Evolutionary conservation across 768 basidiomycete species (phyloP).

Genomic region (Hemileccinum impolitum): DNA sequence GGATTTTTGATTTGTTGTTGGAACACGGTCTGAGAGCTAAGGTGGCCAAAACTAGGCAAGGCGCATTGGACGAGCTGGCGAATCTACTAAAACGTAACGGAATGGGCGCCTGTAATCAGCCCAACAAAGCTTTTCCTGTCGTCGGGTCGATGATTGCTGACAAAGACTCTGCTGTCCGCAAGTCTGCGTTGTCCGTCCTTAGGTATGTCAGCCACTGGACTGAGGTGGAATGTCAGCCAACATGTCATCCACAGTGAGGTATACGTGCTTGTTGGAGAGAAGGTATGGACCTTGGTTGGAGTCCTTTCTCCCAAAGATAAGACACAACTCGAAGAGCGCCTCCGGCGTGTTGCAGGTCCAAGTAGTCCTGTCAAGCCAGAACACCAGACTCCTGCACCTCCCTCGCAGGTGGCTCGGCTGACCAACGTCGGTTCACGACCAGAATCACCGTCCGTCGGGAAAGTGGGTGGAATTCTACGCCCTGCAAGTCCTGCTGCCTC

Average conservation of each 20-base stretch:
- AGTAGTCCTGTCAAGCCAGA: constrained; percentile 40
- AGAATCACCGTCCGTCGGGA: constrained; percentile 44
- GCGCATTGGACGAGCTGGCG: constrained; percentile 78
- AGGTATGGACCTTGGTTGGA: constrained; percentile 78
- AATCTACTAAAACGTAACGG: constrained; percentile 78
- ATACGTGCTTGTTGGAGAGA: constrained; percentile 81
- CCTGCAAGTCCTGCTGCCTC: constrained; percentile 46
- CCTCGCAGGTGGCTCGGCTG: constrained; percentile 55
- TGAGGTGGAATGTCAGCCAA: constrained; percentile 7
- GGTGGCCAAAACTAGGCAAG: constrained; percentile 88
- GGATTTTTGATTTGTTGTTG: constrained; percentile 82
- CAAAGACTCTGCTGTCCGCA: constrained; percentile 85
- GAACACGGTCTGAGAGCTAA: constrained; percentile 89
- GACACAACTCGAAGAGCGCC: constrained; percentile 86
- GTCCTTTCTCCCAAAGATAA: constrained; percentile 80
- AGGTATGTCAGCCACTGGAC: constrained; percentile 49
- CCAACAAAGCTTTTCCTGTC: constrained; percentile 71
- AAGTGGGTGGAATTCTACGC: constrained; percentile 43
- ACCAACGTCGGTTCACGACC: constrained; percentile 43
- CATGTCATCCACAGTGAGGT: constrained; percentile 54
- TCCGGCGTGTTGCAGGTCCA: constrained; percentile 77
- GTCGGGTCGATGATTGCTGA: constrained; percentile 82
- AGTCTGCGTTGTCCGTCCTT: constrained; percentile 77
- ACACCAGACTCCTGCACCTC: constrained; percentile 41
- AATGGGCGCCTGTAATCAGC: constrained; percentile 71